A percentile compares a stretch with the other conserved stretches of the same genome.
phyloP scores from a whole-genome alignment of 306 rosid genomes.

The Cicer chorassanicum region DNA sequence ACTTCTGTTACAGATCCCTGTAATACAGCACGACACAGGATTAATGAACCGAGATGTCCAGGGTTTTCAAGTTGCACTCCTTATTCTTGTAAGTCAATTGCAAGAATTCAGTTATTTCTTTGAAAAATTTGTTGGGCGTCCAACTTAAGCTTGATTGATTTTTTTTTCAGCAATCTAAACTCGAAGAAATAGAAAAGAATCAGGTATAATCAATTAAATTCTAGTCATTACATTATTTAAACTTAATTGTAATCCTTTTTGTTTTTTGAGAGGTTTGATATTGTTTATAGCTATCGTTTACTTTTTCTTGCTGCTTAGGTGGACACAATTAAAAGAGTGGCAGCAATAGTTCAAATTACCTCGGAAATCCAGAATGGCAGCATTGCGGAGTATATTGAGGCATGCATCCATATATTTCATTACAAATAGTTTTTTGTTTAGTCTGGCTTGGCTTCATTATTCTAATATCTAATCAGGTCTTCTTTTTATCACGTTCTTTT shows the following conservation, averaged over 20 bases:
- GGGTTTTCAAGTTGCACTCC: conserved; percentile 59
- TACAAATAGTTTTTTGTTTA: conserved; percentile 1
- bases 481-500: conserved; percentile 23
- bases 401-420: conserved; percentile 42
- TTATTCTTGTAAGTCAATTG: conserved; percentile 61
- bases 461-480: conserved; percentile 2
- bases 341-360: conserved; percentile 59
- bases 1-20: conserved; percentile 61
- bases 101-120: conserved; percentile 14
- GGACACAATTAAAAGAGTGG: conserved; percentile 60
- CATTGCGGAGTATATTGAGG: conserved; percentile 65
- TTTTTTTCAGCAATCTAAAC: conserved; percentile 68
- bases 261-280: conserved; percentile 5
- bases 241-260: conserved; percentile 18
- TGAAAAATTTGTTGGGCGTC: conserved; percentile 22
- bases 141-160: conserved; percentile 41
- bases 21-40: conserved; percentile 55
- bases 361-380: conserved; percentile 54
- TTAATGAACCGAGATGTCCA: conserved; percentile 52
- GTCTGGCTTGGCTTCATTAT: conserved; percentile 23
- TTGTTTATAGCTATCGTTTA: conserved; percentile 38
- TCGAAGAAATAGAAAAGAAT: conserved; percentile 71
- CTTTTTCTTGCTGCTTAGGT: conserved; percentile 56
- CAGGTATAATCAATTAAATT: conserved; percentile 63
- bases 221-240: neutral